A percentile compares a stretch with the other conserved stretches of the same genome.
phyloP scores from a whole-genome alignment of 2,329 filamentous ascomycete species.

The Ramichloridium luteum region DNA sequence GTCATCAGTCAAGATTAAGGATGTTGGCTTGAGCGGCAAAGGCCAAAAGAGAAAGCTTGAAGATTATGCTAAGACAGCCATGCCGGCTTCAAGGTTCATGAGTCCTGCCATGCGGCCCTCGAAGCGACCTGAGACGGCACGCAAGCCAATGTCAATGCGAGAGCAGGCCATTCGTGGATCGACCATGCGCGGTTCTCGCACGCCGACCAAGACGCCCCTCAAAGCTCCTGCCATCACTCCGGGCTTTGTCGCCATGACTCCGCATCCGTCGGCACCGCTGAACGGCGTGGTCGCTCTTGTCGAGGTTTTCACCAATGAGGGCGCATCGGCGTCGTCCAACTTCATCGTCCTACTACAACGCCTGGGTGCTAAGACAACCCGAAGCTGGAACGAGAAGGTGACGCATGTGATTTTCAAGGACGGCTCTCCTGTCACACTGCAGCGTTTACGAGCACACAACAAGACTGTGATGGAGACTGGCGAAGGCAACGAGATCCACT shows the following conservation, averaged over 20 bases:
- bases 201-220: slow-evolving; percentile 22
- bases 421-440: slow-evolving; percentile 24
- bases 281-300: slow-evolving; percentile 24
- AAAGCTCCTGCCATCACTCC: slow-evolving; percentile 19
- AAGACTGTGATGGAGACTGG: slow-evolving; percentile 16
- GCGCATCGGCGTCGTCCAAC: slow-evolving; percentile 23
- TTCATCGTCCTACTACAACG: slow-evolving; percentile 25
- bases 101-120: slow-evolving; percentile 9
- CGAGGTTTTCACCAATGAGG: slow-evolving; percentile 26
- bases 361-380: slow-evolving; percentile 25
- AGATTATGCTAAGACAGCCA: slow-evolving; percentile 17
- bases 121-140: slow-evolving; percentile 18
- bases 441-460: slow-evolving; percentile 23
- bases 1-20: neutral
- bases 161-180: slow-evolving; percentile 18
- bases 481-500: slow-evolving; percentile 19
- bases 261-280: slow-evolving; percentile 24
- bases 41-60: slow-evolving; percentile 1
- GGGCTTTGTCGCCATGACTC: slow-evolving; percentile 22
- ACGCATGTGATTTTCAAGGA: slow-evolving; percentile 29
- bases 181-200: slow-evolving; percentile 11
- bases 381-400: slow-evolving; percentile 25
- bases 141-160: slow-evolving; percentile 19
- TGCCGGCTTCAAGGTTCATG: slow-evolving; percentile 19
- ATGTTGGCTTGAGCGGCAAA: neutral